These are phyloP conservation scores for Boletus sp. DNA, from an alignment of 768 basidiomycete species.

Conservation along the genomic window DNA sequence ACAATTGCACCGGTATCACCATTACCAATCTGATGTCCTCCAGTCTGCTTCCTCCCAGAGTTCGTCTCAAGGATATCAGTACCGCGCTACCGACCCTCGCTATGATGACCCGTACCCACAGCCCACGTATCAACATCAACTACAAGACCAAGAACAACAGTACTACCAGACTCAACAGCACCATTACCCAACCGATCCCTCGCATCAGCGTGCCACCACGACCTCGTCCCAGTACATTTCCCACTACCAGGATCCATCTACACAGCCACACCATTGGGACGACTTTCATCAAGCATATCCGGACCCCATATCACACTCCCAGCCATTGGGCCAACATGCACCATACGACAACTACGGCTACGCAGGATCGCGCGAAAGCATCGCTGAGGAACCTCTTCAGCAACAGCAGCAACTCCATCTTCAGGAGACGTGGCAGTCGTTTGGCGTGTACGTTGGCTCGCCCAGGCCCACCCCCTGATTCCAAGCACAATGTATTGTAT, in stretches of 20 bases:
- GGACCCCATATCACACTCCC: neutral
- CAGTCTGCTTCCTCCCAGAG: slow-evolving; percentile 23
- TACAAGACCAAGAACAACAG: slow-evolving; percentile 16
- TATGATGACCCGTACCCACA: slow-evolving; percentile 18
- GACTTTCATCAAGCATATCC: slow-evolving; percentile 1
- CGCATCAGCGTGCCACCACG: neutral
- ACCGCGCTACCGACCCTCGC: slow-evolving; percentile 11
- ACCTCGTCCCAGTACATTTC: slow-evolving; percentile 6
- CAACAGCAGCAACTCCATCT: slow-evolving; percentile 19
- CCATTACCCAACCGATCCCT: slow-evolving; percentile 10
- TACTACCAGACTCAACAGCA: slow-evolving; percentile 28
- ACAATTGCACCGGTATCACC: slow-evolving; percentile 7
- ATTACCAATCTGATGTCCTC: slow-evolving; percentile 11
- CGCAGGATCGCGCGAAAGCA: neutral
- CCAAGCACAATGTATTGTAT: neutral
- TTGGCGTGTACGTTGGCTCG: slow-evolving; percentile 53
- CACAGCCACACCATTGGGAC: slow-evolving; percentile 17
- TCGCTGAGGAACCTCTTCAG: slow-evolving; percentile 8
- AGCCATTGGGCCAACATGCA: neutral
- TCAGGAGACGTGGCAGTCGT: slow-evolving; percentile 68
- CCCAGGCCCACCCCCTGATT: slow-evolving; percentile 5
- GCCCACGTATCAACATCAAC: slow-evolving; percentile 12
- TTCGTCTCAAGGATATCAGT: slow-evolving; percentile 10
- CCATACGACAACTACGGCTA: slow-evolving; percentile 6
- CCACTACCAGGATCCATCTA: slow-evolving; percentile 11